These are phyloP conservation scores for Bothriochloa decipiens DNA, from an alignment of 176 grass and related monocot species.

Conservation along the genomic window DNA sequence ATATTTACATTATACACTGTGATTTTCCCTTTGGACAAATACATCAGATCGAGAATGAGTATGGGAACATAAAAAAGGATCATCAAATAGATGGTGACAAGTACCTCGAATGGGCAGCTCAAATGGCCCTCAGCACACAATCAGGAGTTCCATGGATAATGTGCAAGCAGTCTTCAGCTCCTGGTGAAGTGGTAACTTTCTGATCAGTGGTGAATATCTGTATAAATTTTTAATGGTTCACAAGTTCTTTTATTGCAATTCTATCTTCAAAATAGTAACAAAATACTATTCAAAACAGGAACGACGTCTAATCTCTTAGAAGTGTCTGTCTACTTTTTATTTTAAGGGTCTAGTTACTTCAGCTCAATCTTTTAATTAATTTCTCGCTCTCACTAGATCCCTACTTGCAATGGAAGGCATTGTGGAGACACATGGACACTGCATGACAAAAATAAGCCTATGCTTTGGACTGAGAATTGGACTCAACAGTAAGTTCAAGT, in stretches of 20 bases:
- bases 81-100: constrained; percentile 53
- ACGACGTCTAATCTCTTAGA: not conserved
- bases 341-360: not conserved
- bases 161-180: constrained; percentile 88
- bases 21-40: constrained; percentile 22
- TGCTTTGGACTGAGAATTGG: constrained; percentile 95
- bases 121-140: constrained; percentile 64
- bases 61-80: constrained; percentile 64
- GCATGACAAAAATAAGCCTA: constrained; percentile 64
- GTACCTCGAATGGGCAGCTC: constrained; percentile 76
- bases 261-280: not conserved
- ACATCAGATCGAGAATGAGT: constrained; percentile 92
- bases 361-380: constrained; percentile 14
- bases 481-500: constrained; percentile 91
- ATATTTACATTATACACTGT: not conserved
- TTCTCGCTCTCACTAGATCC: constrained; percentile 58
- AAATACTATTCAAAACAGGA: not conserved
- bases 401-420: constrained; percentile 95
- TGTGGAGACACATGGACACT: constrained; percentile 85
- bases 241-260: constrained; percentile 1
- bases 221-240: constrained; percentile 7
- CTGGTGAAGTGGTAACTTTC: constrained; percentile 79
- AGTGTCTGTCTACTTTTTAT: not conserved
- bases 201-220: constrained; percentile 38
- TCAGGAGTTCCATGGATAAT: constrained; percentile 87